A percentile compares a stretch with the other conserved stretches of the same genome.
These are phyloP conservation scores for Alternaria infectoria DNA, from an alignment of 2,329 filamentous ascomycete species.

Conservation along the genomic window DNA sequence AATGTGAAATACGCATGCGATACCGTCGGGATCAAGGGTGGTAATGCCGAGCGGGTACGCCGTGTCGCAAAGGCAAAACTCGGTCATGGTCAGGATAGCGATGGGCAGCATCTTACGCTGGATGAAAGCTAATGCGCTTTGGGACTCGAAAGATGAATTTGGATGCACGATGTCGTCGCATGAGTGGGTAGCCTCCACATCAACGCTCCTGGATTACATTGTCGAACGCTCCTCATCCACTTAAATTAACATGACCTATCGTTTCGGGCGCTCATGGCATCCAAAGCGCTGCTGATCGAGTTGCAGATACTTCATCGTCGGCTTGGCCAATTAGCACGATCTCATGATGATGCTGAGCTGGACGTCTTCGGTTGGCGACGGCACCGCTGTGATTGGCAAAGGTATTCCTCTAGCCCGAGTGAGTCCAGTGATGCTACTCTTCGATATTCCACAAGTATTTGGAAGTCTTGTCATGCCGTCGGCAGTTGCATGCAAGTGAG, in stretches of 20 bases:
- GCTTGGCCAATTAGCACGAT: neutral
- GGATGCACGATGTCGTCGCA: neutral
- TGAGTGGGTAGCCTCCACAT: neutral
- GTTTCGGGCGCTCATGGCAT: neutral
- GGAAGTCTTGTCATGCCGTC: slow-evolving; percentile 11
- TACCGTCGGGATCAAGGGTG: neutral
- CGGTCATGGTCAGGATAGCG: neutral
- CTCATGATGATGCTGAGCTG: neutral
- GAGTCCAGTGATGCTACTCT: neutral
- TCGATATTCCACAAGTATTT: slow-evolving; percentile 4
- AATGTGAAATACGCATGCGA: neutral
- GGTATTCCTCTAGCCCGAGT: neutral
- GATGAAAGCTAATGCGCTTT: neutral
- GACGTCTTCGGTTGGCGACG: neutral
- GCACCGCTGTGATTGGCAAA: neutral
- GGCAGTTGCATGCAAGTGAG: slow-evolving; percentile 9
- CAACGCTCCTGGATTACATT: neutral
- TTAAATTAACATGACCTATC: neutral
- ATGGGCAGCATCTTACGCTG: neutral
- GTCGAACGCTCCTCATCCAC: neutral
- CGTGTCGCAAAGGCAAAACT: neutral
- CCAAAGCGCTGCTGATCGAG: neutral
- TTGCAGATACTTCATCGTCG: neutral
- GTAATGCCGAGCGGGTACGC: neutral
- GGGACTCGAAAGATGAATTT: neutral